Evolutionary conservation across 208 protist species (phyloP), one percentile per base, ranked within the genome.

Genomic region (Trypanosoma avium): DNA sequence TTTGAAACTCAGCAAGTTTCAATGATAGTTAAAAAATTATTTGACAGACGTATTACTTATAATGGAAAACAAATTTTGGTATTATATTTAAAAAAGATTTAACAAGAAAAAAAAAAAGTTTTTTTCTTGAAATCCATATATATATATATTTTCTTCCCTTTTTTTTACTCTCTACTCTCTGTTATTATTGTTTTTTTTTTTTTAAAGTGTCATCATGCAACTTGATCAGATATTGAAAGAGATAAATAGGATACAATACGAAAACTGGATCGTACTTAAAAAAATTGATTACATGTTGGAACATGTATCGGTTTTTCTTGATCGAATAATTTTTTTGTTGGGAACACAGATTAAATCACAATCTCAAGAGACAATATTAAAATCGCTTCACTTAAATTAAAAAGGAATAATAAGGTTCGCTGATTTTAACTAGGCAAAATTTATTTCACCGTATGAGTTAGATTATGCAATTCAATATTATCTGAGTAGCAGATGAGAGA

Each of bases 41-140:
- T 75, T 63, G 70, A 75, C 36, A 55, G 57, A 33, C 63, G 42
- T n/a, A 67, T 73, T 62, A 33, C n/a, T 32, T 73, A 66, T 35
- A 57, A 61, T 57, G 53, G 53, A 43, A 79, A 75, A 15, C 45
- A 52, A 4, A 71, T 86, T 29, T 52, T 52, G 10, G 70, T 82
- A 0, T 57, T 82, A 4, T 85, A 77, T 66, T 57, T 90, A 27
- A 70, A 70, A 45, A 52, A 40, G 33, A n/a, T 53, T 58, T 79
- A 29, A 54, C n/a, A n/a, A n/a, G n/a, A n/a, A n/a, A n/a, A n/a
- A n/a, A n/a, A n/a, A n/a, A n/a, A n/a, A n/a, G n/a, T n/a, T n/a
- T n/a, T n/a, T n/a, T n/a, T 49, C 35, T 42, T 46, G 7, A 54
- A 24, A 63, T 40, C 6, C 17, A 7, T n/a, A 22, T 58, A 29